These are phyloP conservation scores for Meredithiella fracta DNA, from an alignment of 2,329 filamentous ascomycete genomes.

Conservation along the genomic window DNA sequence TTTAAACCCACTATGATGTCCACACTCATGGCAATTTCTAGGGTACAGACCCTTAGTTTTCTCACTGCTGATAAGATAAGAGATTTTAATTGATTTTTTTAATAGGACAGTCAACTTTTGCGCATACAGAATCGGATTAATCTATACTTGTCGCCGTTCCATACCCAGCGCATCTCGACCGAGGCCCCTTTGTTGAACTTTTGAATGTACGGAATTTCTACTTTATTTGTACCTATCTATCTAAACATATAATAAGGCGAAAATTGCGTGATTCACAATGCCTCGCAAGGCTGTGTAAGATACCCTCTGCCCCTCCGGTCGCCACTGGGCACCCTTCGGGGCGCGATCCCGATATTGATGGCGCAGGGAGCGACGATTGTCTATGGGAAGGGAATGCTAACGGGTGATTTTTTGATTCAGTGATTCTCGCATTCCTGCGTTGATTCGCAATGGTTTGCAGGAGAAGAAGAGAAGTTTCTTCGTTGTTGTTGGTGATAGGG, in stretches of 20 bases:
- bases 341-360: neutral
- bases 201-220: neutral
- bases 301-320: neutral
- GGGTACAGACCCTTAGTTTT: neutral
- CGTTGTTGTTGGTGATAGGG: conserved; percentile 81
- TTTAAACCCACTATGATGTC: too few species aligned
- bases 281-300: conserved; percentile 41
- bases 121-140: neutral
- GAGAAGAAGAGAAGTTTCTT: conserved; percentile 98
- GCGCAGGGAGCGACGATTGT: neutral
- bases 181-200: neutral
- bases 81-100: neutral
- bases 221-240: neutral
- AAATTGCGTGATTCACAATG: conserved; percentile 26
- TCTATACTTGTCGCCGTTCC: neutral
- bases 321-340: neutral
- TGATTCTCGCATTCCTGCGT: conserved; percentile 76
- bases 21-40: too few species aligned
- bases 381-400: neutral
- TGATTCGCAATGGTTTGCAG: conserved; percentile 80
- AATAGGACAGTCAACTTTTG: neutral
- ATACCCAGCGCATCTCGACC: neutral
- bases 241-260: neutral
- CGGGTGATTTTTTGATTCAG: conserved; percentile 25
- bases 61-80: neutral